Evolutionary conservation across 2,329 filamentous ascomycete genomes (phyloP).

Genomic region (Juglanconis oblonga): DNA sequence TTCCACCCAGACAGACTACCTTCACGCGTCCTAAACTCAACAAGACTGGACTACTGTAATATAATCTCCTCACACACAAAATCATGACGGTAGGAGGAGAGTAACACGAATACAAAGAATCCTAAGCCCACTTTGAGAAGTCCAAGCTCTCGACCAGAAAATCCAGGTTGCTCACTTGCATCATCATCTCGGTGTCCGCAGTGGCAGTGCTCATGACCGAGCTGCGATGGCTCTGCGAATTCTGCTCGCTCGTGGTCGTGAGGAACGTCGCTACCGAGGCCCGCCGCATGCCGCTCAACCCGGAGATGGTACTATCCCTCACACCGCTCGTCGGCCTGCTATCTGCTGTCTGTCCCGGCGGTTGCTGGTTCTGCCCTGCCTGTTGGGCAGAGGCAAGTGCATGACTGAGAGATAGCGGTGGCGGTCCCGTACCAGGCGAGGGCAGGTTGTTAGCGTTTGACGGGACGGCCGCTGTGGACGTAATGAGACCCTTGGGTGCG

Average conservation of each 20-base stretch:
- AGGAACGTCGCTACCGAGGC: slow-evolving; percentile 67
- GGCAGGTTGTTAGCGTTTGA: slow-evolving; percentile 28
- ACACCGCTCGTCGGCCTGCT: slow-evolving; percentile 46
- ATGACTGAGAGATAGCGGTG: slow-evolving; percentile 15
- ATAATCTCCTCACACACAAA: too few relatives aligned
- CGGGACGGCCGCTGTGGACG: slow-evolving; percentile 29
- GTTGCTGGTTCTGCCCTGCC: slow-evolving; percentile 18
- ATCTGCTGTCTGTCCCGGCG: slow-evolving; percentile 29
- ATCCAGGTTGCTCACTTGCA: slow-evolving; percentile 31
- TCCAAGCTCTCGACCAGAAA: slow-evolving; percentile 45
- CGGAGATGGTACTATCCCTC: slow-evolving; percentile 56
- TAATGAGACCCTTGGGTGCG: slow-evolving; percentile 36
- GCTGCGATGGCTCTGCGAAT: slow-evolving; percentile 50
- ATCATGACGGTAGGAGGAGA: too few relatives aligned
- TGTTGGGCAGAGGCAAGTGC: slow-evolving; percentile 21
- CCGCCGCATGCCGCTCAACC: slow-evolving; percentile 43
- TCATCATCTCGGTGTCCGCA: slow-evolving; percentile 51
- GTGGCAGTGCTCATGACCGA: slow-evolving; percentile 55
- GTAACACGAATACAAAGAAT: neutral
- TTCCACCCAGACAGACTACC: neutral
- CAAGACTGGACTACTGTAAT: neutral
- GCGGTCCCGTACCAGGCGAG: slow-evolving; percentile 3
- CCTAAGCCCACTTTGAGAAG: slow-evolving; percentile 48
- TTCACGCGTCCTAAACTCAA: neutral
- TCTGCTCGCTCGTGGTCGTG: slow-evolving; percentile 53